Base-by-base conservation (phyloP, 1,139 yeast genomes). In the Diutina sp. region DNA sequence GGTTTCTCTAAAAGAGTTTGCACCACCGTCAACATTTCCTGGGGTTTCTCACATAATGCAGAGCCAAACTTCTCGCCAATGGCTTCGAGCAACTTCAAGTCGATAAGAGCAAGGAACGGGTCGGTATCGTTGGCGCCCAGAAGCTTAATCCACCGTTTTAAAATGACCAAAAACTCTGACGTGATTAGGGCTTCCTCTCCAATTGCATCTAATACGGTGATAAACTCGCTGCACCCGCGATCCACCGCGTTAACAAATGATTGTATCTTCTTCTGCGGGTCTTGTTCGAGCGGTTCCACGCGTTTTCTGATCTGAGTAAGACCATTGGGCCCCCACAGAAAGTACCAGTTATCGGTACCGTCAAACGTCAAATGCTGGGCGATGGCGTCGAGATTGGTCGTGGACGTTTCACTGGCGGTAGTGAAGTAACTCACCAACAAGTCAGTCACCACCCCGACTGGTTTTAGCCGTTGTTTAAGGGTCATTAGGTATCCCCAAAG, bases 401-500 rank as follows among this genome's bases (percentile, higher is more conserved):
- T 11, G 4, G 51, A 63, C 5, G 60, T 60, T 11, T 69, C 70
- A 6, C 75, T 70, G 38, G 76, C 65, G 3, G 69, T 59, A 1
- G 78, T 71, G 60, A 80, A 74, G 57, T 74, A 77, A 4, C 84
- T 71, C 6, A 78, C 74, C 28, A 85, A 59, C 1, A 84, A 69
- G 38, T 77, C 79, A 32, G 72, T 61, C 0, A 81, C 67, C 0
- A 84, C 75, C n/a, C 73, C 78, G 29, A 60, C 67, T 9, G 72
- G 74, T 66, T 71, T 78, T 4, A 60, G 56, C 54, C 75, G 69
- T 9, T 71, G 62, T 38, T 69, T 69, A 56, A 84, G 70, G 64
- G 79, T 86, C 41, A 80, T 67, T 47, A 77, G 70, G 63, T 85
- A 83, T 1, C 80, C 72, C 96, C 96, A 90, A 25, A 89, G 58